Evolutionary conservation across 352 stramenopile species (phyloP).

Genomic region (Blastocystis sp.): DNA sequence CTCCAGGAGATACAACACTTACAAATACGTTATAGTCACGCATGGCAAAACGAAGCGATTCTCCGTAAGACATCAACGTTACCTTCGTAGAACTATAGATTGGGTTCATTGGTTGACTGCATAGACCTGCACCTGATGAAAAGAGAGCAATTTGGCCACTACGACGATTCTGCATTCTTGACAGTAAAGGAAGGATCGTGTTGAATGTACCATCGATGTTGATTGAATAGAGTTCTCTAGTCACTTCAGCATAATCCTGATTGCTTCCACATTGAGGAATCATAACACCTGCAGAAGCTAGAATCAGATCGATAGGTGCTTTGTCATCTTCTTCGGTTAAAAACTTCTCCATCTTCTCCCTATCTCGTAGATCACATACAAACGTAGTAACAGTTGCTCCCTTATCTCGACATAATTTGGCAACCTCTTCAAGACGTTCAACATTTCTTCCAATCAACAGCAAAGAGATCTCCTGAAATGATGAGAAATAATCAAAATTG

Average conservation of each 20-base stretch:
- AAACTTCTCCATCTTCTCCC: slow-evolving; percentile 15
- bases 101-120: slow-evolving; percentile 26
- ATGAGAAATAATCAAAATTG: not conserved
- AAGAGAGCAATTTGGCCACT: slow-evolving; percentile 52
- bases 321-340: slow-evolving; percentile 25
- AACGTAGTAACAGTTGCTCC: slow-evolving; percentile 31
- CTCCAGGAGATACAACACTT: slow-evolving; percentile 45
- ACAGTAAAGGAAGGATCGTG: slow-evolving; percentile 54
- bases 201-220: slow-evolving; percentile 59
- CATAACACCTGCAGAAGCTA: slow-evolving; percentile 54
- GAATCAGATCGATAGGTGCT: slow-evolving; percentile 38
- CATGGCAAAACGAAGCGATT: slow-evolving; percentile 38
- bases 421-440: slow-evolving; percentile 12
- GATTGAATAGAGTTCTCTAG: slow-evolving; percentile 37
- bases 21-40: slow-evolving; percentile 49
- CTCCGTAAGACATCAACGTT: slow-evolving; percentile 24
- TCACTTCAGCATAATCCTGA: not conserved
- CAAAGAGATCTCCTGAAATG: not conserved
- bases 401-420: slow-evolving; percentile 19
- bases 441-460: slow-evolving; percentile 35
- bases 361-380: slow-evolving; percentile 41
- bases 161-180: slow-evolving; percentile 38
- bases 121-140: slow-evolving; percentile 3
- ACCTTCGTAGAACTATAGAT: slow-evolving; percentile 48
- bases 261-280: slow-evolving; percentile 31